Percentiles rank a stretch among this genome's conserved stretches.
phyloP scores from a whole-genome alignment of 108 stramenopile genomes.

The Thalassiosira profunda region DNA sequence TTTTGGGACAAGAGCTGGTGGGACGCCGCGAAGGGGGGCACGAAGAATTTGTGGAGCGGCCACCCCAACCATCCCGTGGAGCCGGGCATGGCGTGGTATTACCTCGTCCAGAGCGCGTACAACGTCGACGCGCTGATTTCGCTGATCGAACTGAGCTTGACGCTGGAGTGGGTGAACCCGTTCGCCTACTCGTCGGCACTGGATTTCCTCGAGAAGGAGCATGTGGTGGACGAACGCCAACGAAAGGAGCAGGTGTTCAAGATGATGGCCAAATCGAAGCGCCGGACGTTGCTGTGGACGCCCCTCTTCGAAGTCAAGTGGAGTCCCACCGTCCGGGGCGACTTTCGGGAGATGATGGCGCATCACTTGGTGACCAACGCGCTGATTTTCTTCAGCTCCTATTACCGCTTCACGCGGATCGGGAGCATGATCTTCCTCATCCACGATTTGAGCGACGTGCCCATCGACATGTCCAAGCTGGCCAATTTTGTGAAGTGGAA shows the following conservation, averaged over 20 bases:
- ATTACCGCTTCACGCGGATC: constrained; percentile 69
- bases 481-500: constrained; percentile 94
- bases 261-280: constrained; percentile 16
- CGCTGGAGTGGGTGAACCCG: constrained; percentile 37
- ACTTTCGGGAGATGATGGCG: constrained; percentile 91
- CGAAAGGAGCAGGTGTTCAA: constrained; percentile 26
- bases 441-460: constrained; percentile 89
- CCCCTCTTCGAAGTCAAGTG: constrained; percentile 59
- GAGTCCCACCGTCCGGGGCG: constrained; percentile 76
- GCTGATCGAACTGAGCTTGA: constrained; percentile 69
- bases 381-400: constrained; percentile 64
- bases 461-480: constrained; percentile 88
- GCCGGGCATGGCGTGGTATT: constrained; percentile 90
- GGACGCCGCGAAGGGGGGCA: constrained; percentile 50
- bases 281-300: constrained; percentile 27
- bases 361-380: constrained; percentile 90
- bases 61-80: constrained; percentile 76
- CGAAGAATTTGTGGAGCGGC: constrained; percentile 50
- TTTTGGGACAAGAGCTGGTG: constrained; percentile 80
- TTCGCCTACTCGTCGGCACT: constrained; percentile 38
- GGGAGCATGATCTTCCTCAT: constrained; percentile 88
- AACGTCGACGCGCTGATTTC: constrained; percentile 85
- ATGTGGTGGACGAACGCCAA: constrained; percentile 26
- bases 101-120: constrained; percentile 84
- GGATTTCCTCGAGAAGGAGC: constrained; percentile 36